Percentiles rank a stretch among this genome's conserved stretches.
Conservation (phyloP, 2,329 filamentous ascomycete genomes). For the Hymenoscyphus infarciens region DNA sequence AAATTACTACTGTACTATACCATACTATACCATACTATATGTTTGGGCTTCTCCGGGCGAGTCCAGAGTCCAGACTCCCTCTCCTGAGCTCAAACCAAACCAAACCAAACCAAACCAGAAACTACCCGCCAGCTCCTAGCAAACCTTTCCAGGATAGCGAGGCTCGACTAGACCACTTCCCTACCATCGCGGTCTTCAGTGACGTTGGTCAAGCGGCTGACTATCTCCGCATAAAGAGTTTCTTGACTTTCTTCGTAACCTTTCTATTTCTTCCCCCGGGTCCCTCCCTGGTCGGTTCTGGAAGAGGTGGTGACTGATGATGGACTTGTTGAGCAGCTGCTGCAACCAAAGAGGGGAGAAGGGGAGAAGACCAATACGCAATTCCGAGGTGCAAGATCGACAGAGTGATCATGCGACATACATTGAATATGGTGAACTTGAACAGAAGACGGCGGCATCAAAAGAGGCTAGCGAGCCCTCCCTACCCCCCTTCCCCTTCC, state of each 20-base stretch:
- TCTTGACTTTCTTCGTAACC: background rate
- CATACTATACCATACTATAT: background rate
- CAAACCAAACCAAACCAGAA: too few relatives aligned
- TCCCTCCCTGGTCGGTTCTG: background rate
- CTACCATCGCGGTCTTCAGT: background rate
- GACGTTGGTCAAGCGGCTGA: background rate
- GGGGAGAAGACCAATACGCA: background rate
- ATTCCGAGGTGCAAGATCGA: constrained; percentile 23
- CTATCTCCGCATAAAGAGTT: background rate
- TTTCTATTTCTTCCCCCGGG: background rate
- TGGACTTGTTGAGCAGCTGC: background rate
- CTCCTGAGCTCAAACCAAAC: background rate
- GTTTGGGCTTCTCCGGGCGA: background rate
- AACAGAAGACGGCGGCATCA: background rate
- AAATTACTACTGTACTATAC: too few relatives aligned
- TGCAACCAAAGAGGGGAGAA: background rate
- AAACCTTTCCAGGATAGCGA: background rate
- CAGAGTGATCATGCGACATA: constrained; percentile 31
- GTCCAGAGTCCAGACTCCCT: background rate
- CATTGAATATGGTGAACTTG: constrained; percentile 11
- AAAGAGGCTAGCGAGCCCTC: background rate
- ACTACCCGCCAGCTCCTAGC: too few relatives aligned
- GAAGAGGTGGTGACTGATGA: background rate
- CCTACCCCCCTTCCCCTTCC: background rate
- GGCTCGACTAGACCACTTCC: background rate